Evolutionary conservation across 1,139 yeast genomes (phyloP).

Genomic region (Blastobotrys niveus): DNA sequence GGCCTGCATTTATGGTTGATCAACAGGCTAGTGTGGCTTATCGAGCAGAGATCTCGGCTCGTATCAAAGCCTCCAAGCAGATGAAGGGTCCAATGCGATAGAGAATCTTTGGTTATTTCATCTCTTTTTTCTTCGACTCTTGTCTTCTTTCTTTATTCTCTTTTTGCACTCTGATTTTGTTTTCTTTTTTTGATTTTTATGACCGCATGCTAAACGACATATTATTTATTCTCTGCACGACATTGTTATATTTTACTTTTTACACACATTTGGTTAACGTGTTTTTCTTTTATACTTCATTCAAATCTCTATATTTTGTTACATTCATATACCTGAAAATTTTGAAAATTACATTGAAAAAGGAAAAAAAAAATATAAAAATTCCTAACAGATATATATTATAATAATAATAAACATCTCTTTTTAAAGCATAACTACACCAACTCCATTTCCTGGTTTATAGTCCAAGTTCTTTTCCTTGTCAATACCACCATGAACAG

Average conservation of each 20-base stretch:
- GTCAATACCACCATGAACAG: slow-evolving; percentile 74
- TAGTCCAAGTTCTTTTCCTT: slow-evolving; percentile 45
- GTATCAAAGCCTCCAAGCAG: slow-evolving; percentile 8
- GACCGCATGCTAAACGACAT: too few species aligned
- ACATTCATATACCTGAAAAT: too few species aligned
- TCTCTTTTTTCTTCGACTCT: neutral
- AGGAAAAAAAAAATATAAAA: neutral
- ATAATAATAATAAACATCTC: slow-evolving; percentile 30
- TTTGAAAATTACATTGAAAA: neutral
- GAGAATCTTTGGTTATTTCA: neutral
- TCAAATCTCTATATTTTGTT: too few species aligned
- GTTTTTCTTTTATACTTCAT: too few species aligned
- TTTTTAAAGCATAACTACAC: slow-evolving; percentile 87
- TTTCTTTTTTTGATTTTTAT: neutral
- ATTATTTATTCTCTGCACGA: too few species aligned
- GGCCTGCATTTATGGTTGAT: slow-evolving; percentile 51
- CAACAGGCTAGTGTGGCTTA: slow-evolving; percentile 12
- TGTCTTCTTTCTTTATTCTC: neutral
- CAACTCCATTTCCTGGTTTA: slow-evolving; percentile 66
- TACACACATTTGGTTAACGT: too few species aligned
- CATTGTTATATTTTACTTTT: too few species aligned
- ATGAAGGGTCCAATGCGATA: neutral
- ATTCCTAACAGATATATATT: neutral
- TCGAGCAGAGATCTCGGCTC: slow-evolving; percentile 13
- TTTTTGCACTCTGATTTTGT: too few species aligned